Base-by-base conservation (phyloP, 2,329 filamentous ascomycete genomes). In the Cladophialophora bantiana region DNA sequence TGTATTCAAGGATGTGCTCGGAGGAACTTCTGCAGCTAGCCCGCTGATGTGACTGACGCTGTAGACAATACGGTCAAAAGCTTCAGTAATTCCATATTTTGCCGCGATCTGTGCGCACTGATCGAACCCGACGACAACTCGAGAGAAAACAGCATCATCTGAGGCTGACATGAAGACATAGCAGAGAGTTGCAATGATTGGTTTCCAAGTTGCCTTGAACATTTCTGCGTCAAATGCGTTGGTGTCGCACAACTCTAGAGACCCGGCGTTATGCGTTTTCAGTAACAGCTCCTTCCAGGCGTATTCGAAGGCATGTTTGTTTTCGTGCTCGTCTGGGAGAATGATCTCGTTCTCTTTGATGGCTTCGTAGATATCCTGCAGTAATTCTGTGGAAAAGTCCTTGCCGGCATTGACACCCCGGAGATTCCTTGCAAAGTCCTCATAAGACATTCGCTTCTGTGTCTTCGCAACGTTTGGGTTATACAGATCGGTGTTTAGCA, bases 81-180 rank as follows among this genome's bases (percentile, higher is more conserved):
- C 94, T 72, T 97, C 94, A 0, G 86, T 91, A 73, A 96, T 85
- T 12, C 86, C 87, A 78, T 97, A 94, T 74, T 89, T 91, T 7
- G 92, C 89, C 5, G 95, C 94, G 71, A 99, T 96, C 67, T 92
- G 90, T 18, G 95, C 94, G 77, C 94, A 98, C 78, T 99, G 94
- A 73, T 97, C 93, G 75, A 99, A 99, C 1, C 95, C 95, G 56
- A 92, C 92, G 34, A 98, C 93, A 18, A 99, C 91, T 67, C 95
- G 88, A 40, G 92, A 92, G 76, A 97, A 99, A 2, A 99, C 95
- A 0, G 94, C 88, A 77, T 99, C 95, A 75, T 99, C 96, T 0
- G 93, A 96, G 15, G 96, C 96, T 40, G 94, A 98, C 90, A 98
- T 96, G 82, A 99, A 99, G 3, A 99, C 95, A 76, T 98, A 99